Conservation (phyloP, 768 basidiomycete genomes). For the Obba rivulosa region DNA sequence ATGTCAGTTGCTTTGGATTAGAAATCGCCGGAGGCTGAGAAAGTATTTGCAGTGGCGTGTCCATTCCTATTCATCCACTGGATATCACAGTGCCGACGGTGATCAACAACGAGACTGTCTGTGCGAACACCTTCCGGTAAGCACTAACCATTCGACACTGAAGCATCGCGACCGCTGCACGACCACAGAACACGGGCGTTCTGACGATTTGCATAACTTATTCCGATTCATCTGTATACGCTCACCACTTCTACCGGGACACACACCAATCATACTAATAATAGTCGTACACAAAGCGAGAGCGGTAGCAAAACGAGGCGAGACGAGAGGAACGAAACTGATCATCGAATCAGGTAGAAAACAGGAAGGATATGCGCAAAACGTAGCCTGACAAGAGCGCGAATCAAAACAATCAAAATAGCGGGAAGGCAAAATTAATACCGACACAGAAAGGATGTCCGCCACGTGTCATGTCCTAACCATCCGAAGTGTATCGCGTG, state of each 20-base stretch:
- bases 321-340: slow-evolving; percentile 3
- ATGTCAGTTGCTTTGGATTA: background rate
- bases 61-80: slow-evolving; percentile 29
- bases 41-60: slow-evolving; percentile 30
- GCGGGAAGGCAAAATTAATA: background rate
- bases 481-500: no score
- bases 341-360: background rate
- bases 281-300: background rate
- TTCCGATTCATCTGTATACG: no score
- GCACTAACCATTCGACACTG: background rate
- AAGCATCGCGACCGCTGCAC: no score
- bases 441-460: background rate
- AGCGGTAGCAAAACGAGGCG: background rate
- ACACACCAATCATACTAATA: no score
- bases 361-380: slow-evolving; percentile 1
- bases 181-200: no score
- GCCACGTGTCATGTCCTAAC: no score
- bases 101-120: slow-evolving; percentile 17
- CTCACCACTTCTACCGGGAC: no score
- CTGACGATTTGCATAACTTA: no score
- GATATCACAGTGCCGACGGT: slow-evolving; percentile 19
- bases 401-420: background rate
- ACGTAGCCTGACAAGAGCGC: background rate
- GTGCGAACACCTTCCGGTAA: slow-evolving; percentile 24
- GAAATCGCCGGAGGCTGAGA: background rate